Conservation (phyloP, 768 basidiomycete species). For the Asterophora parasitica region DNA sequence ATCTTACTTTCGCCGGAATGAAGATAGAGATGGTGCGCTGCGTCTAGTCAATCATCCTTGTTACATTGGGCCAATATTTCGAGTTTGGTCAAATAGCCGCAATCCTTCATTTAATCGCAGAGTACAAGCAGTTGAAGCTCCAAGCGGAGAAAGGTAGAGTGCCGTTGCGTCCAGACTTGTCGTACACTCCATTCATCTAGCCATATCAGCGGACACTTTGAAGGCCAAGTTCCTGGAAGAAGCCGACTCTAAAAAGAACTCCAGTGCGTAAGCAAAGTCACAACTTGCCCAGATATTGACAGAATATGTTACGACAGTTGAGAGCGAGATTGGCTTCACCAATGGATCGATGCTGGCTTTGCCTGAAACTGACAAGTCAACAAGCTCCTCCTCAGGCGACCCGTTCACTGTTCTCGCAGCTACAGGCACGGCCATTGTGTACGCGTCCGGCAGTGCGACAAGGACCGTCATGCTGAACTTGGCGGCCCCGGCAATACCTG, state of each 20-base stretch:
- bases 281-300: background rate
- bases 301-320: background rate
- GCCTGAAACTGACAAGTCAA: background rate
- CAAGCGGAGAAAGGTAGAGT: slow-evolving; percentile 5
- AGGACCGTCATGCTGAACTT: slow-evolving; percentile 7
- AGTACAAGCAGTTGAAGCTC: slow-evolving; percentile 11
- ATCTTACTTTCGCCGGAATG: slow-evolving; percentile 3
- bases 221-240: slow-evolving; percentile 2
- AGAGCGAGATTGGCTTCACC: slow-evolving; percentile 8
- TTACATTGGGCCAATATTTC: background rate
- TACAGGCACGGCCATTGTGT: slow-evolving; percentile 11
- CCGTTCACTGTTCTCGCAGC: slow-evolving; percentile 13
- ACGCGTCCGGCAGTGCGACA: slow-evolving; percentile 7
- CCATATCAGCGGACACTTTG: background rate
- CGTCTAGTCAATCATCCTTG: background rate
- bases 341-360: background rate
- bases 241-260: slow-evolving; percentile 6
- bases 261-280: slow-evolving; percentile 2
- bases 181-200: background rate
- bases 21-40: slow-evolving; percentile 12
- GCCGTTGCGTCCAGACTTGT: background rate
- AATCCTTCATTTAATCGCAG: slow-evolving; percentile 11
- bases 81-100: slow-evolving; percentile 1
- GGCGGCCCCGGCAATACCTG: background rate
- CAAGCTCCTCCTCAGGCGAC: slow-evolving; percentile 1